A percentile compares a stretch with the other conserved stretches of the same genome.
These are phyloP conservation scores for Ceratocystis albifundus DNA, from an alignment of 2,329 filamentous ascomycete genomes.

Conservation along the genomic window DNA sequence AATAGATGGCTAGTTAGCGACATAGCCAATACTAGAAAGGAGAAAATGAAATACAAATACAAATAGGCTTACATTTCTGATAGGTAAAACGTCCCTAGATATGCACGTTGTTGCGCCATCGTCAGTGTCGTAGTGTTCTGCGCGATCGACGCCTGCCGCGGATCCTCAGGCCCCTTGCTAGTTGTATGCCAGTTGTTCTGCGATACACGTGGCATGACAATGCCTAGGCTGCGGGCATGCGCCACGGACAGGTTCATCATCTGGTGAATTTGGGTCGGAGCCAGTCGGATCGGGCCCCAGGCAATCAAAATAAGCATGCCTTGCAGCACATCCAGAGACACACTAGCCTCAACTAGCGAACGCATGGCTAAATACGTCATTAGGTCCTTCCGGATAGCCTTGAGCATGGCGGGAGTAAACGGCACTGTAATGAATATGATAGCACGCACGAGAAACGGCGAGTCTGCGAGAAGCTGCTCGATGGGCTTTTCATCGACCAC, in stretches of 20 bases:
- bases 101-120: conserved; percentile 32
- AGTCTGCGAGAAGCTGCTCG: conserved; percentile 28
- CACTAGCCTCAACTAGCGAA: conserved; percentile 34
- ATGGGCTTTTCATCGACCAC: conserved; percentile 29
- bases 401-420: conserved; percentile 27
- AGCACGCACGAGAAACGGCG: conserved; percentile 33
- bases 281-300: conserved; percentile 31
- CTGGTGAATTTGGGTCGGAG: conserved; percentile 20
- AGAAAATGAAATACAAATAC: neutral
- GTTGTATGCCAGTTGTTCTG: conserved; percentile 23
- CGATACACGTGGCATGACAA: conserved; percentile 27
- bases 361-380: conserved; percentile 35
- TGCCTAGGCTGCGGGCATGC: conserved; percentile 34
- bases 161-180: conserved; percentile 20
- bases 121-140: conserved; percentile 19
- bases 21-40: neutral
- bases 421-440: conserved; percentile 33
- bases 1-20: neutral
- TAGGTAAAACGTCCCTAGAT: conserved; percentile 34
- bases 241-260: conserved; percentile 34
- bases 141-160: conserved; percentile 19
- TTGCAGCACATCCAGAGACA: conserved; percentile 36
- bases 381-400: conserved; percentile 35
- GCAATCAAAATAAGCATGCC: conserved; percentile 37
- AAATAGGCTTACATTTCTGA: conserved; percentile 31